Conservation (phyloP, 2,329 filamentous ascomycete genomes). For the Amauroascus verrucosus region DNA sequence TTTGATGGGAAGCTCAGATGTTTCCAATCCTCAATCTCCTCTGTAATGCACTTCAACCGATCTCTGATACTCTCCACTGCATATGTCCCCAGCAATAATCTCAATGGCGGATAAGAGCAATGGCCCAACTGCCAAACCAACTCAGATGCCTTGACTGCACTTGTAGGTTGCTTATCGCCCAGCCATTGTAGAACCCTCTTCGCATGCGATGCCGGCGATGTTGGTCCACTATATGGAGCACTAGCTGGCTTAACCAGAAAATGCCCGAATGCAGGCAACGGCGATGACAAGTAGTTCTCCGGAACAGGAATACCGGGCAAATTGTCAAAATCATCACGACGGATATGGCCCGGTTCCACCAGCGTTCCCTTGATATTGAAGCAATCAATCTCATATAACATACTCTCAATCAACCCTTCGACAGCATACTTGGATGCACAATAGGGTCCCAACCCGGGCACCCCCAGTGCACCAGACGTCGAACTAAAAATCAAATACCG, state of each 20-base stretch:
- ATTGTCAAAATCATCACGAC: slow-evolving; percentile 58
- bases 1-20: slow-evolving; percentile 58
- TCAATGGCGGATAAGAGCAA: slow-evolving; percentile 82
- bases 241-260: slow-evolving; percentile 82
- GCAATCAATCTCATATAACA: slow-evolving; percentile 86
- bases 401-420: slow-evolving; percentile 87
- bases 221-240: slow-evolving; percentile 65
- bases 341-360: slow-evolving; percentile 80
- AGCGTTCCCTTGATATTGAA: slow-evolving; percentile 92
- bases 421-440: slow-evolving; percentile 97
- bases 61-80: slow-evolving; percentile 94
- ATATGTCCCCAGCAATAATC: slow-evolving; percentile 81
- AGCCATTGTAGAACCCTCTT: slow-evolving; percentile 91
- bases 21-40: slow-evolving; percentile 92
- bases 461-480: slow-evolving; percentile 81
- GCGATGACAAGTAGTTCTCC: slow-evolving; percentile 32
- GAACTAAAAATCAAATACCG: slow-evolving; percentile 92
- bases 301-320: slow-evolving; percentile 15
- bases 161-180: slow-evolving; percentile 82
- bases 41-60: slow-evolving; percentile 76
- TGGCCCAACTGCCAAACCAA: slow-evolving; percentile 90
- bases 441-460: slow-evolving; percentile 85
- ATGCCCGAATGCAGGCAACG: slow-evolving; percentile 75
- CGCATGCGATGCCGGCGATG: slow-evolving; percentile 77
- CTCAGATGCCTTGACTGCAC: slow-evolving; percentile 84